phyloP scores from a whole-genome alignment of 2,329 filamentous ascomycete species.

The Atkinsonella texensis region DNA sequence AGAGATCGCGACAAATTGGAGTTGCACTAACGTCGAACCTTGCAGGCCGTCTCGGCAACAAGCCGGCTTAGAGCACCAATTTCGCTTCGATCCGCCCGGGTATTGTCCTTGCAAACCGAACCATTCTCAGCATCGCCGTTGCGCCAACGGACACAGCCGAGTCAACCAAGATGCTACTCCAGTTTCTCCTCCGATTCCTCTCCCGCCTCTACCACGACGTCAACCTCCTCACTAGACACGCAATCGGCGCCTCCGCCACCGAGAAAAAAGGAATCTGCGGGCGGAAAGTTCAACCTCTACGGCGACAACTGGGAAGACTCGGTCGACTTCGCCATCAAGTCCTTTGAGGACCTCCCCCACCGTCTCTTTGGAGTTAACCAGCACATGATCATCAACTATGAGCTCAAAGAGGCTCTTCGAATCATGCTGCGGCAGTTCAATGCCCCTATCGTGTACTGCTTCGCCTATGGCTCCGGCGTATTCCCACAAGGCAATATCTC shows the following conservation, averaged over 20 bases:
- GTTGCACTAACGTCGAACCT: background rate
- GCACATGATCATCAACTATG: slow-evolving; percentile 88
- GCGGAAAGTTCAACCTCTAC: slow-evolving; percentile 24
- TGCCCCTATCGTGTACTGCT: slow-evolving; percentile 89
- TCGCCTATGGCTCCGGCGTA: slow-evolving; percentile 94
- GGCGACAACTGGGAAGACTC: slow-evolving; percentile 32
- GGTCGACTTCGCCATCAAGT: slow-evolving; percentile 27
- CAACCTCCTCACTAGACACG: slow-evolving; percentile 4
- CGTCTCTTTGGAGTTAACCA: slow-evolving; percentile 82
- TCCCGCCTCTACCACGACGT: background rate
- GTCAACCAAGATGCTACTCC: slow-evolving; percentile 6
- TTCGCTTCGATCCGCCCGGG: slow-evolving; percentile 10
- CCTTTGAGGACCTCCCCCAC: slow-evolving; percentile 33
- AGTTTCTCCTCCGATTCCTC: background rate
- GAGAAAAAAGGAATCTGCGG: slow-evolving; percentile 14
- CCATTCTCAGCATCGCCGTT: slow-evolving; percentile 5
- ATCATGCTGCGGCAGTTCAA: slow-evolving; percentile 84
- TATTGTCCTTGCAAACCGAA: slow-evolving; percentile 6
- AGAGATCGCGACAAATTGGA: background rate
- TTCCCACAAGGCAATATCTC: slow-evolving; percentile 63
- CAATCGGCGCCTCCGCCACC: slow-evolving; percentile 5
- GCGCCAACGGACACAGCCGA: slow-evolving; percentile 1
- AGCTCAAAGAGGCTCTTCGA: slow-evolving; percentile 84
- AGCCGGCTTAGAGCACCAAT: slow-evolving; percentile 10
- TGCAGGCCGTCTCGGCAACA: slow-evolving; percentile 7